phyloP scores from a whole-genome alignment of 2,329 filamentous ascomycete genomes.

The Daldinia sp. region DNA sequence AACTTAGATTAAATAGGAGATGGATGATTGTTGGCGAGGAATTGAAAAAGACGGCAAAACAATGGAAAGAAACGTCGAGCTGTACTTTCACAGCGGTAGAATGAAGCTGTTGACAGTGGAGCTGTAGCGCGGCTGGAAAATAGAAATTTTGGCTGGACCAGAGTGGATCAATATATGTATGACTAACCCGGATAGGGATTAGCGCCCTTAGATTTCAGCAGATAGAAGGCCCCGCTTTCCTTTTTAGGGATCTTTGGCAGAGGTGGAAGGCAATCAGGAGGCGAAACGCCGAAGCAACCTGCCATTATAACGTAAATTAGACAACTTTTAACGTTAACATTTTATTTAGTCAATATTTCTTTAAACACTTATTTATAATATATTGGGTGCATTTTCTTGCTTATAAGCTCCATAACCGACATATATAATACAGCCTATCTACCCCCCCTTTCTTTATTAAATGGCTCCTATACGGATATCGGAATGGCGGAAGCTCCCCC shows the following conservation, averaged over 20 bases:
- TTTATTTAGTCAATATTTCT: neutral
- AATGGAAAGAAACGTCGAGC: constrained; percentile 31
- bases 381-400: neutral
- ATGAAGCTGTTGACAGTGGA: constrained; percentile 43
- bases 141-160: constrained; percentile 44
- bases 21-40: constrained; percentile 13
- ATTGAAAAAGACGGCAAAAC: constrained; percentile 7
- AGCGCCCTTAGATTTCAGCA: constrained; percentile 18
- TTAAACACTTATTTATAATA: too few relatives aligned
- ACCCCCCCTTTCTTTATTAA: neutral
- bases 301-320: neutral
- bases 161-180: constrained; percentile 8
- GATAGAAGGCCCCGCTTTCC: constrained; percentile 34
- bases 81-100: constrained; percentile 20
- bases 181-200: constrained; percentile 17
- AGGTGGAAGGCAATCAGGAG: neutral
- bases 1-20: constrained; percentile 9
- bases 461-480: constrained; percentile 60
- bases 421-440: neutral
- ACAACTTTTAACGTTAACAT: neutral
- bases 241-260: constrained; percentile 21
- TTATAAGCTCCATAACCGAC: neutral
- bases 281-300: neutral
- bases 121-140: constrained; percentile 47
- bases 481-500: constrained; percentile 87